Percentiles rank a stretch among this genome's conserved stretches.
phyloP scores from a whole-genome alignment of 495 filamentous ascomycete genomes.

The Xanthoparmelia taractica region DNA sequence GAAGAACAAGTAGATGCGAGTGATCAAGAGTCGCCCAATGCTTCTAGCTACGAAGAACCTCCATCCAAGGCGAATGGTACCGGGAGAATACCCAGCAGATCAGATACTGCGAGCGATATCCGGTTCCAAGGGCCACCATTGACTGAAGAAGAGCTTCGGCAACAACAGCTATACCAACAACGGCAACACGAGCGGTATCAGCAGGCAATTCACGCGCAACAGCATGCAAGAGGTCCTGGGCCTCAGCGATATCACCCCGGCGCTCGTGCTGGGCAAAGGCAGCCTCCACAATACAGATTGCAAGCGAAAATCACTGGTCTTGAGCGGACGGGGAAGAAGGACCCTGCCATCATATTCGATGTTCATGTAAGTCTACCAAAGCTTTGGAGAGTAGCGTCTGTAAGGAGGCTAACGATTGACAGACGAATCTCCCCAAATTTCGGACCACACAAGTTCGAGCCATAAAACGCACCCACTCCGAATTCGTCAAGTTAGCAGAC shows the following conservation, averaged over 20 bases:
- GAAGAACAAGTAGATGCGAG: conserved; percentile 22
- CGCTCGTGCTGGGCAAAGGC: conserved; percentile 35
- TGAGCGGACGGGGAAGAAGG: conserved; percentile 88
- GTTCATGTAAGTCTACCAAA: conserved; percentile 65
- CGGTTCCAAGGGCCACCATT: conserved; percentile 33
- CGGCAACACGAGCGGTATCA: conserved; percentile 42
- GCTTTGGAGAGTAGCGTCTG: conserved; percentile 13
- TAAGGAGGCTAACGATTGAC: background rate
- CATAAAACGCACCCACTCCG: conserved; percentile 86
- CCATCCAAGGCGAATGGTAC: conserved; percentile 15
- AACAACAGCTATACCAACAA: conserved; percentile 38
- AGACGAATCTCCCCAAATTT: conserved; percentile 98
- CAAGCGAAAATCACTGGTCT: conserved; percentile 90
- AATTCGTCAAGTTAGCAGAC: conserved; percentile 90
- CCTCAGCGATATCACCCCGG: conserved; percentile 44
- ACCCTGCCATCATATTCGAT: conserved; percentile 91
- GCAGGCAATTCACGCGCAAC: conserved; percentile 34
- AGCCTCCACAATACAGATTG: conserved; percentile 64
- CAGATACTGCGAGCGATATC: conserved; percentile 17
- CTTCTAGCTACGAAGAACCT: conserved; percentile 12
- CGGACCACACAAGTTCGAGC: conserved; percentile 97
- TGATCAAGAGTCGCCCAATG: conserved; percentile 21
- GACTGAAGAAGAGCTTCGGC: conserved; percentile 29
- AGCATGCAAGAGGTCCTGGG: conserved; percentile 27
- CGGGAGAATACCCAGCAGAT: conserved; percentile 6